Evolutionary conservation across 192 early-diverging fungal species (phyloP).

Genomic region (Coemansia sp.): DNA sequence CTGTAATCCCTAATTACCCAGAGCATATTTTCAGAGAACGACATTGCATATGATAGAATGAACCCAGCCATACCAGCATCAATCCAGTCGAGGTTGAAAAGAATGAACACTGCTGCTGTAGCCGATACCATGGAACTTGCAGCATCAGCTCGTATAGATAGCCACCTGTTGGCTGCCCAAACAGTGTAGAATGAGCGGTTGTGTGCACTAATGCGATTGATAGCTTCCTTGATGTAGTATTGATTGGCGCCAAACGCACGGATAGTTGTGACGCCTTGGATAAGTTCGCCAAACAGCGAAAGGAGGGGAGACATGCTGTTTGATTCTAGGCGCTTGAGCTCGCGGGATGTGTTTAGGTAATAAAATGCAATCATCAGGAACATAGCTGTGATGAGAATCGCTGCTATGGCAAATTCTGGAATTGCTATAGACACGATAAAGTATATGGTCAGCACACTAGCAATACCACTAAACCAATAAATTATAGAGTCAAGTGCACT

Average conservation of each 20-base stretch:
- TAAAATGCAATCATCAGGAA: slow-evolving; percentile 66
- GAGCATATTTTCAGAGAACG: slow-evolving; percentile 75
- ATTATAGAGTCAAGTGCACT: slow-evolving; percentile 54
- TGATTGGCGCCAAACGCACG: no score
- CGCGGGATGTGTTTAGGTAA: slow-evolving; percentile 78
- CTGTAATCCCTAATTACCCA: slow-evolving; percentile 81
- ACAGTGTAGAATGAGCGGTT: slow-evolving; percentile 84
- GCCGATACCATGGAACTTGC: slow-evolving; percentile 76
- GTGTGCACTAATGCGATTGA: slow-evolving; percentile 67
- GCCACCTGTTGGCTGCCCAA: slow-evolving; percentile 89
- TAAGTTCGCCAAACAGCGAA: slow-evolving; percentile 78
- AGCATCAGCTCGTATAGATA: slow-evolving; percentile 78
- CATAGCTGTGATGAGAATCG: slow-evolving; percentile 56
- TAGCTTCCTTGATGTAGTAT: slow-evolving; percentile 57
- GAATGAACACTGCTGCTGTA: slow-evolving; percentile 65
- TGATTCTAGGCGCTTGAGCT: slow-evolving; percentile 80
- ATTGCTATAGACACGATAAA: slow-evolving; percentile 64
- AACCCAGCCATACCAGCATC: slow-evolving; percentile 89
- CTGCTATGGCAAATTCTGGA: slow-evolving; percentile 73
- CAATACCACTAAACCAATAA: slow-evolving; percentile 55
- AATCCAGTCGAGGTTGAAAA: slow-evolving; percentile 57
- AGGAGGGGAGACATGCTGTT: no score
- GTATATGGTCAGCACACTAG: slow-evolving; percentile 60
- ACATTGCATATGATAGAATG: slow-evolving; percentile 76
- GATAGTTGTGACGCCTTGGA: no score